Evolutionary conservation across 352 stramenopile genomes (phyloP), one percentile per base, ranked within the genome.

Genomic region (Pythium aphanidermatum): DNA sequence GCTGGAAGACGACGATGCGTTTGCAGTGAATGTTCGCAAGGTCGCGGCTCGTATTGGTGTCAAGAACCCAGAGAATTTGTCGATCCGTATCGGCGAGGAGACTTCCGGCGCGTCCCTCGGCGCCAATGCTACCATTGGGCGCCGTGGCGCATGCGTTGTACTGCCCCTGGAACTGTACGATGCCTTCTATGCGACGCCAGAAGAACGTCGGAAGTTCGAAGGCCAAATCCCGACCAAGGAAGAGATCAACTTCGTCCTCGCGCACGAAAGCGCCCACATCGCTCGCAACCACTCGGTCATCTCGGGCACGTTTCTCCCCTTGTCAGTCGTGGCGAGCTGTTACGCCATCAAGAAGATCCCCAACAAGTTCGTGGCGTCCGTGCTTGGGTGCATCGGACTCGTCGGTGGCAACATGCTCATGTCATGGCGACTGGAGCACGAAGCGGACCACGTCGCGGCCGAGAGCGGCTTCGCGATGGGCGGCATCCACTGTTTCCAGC

Each of bases 211-310:
- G 14, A 59, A 69, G 37, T 79, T 80, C 48, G 63, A 74, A 1
- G 55, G 46, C 11, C 28, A 63, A 46, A 77, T 85, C 33, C 77
- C 81, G 14, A 67, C 63, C 38, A 65, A 65, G 20, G 74, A 90
- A 39, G 81, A 93, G 54, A 78, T 89, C 36, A 68, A 92, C 49
- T 93, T 93, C 44, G 76, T 91, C 12, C 54, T 93, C 4, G 81
- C 81, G 5, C 81, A 91, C 40, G 81, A 93, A 44, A 84, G 75
- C 51, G 68, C 79, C 5, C 78, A 93, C 51, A 86, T 93, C 29
- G 78, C 78, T 29, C 79, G 81, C 40, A 92, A 90, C 58, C 77
- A 92, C 57, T 67, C 70, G 38, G 63, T 92, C 32, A 64, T 77
- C 42, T 86, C 72, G 7, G 71, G 61, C 0, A 59, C 62, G 2